Base-by-base conservation (phyloP, 2,329 filamentous ascomycete genomes). In the Pseudocercospora pini-densiflorae region DNA sequence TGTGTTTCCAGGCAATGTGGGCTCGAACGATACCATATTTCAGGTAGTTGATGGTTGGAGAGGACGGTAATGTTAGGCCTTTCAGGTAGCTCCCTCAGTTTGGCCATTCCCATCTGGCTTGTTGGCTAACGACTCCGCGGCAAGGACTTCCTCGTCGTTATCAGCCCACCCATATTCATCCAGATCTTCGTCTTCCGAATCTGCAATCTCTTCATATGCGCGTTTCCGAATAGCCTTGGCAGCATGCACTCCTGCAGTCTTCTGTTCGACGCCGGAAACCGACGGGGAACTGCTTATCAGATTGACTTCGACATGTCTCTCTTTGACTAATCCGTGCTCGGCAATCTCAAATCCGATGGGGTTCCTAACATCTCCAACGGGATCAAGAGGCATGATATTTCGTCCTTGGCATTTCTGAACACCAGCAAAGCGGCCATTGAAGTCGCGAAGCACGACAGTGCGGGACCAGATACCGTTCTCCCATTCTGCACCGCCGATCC, bases 361-460 rank as follows among this genome's bases (percentile, higher is more conserved):
- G 27, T 73, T 78, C 3, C 81, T 82, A 31, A 82, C 66, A 21
- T 76, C 79, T 23, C 78, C 78, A 23, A 78, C 77, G 53, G 82
- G 69, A 61, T 76, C 74, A 12, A 74, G 61, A n/a, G 72, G 66
- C 59, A 71, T 71, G 12, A 75, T 43, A 47, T 74, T 76, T 24
- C 79, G 75, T 27, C 82, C 81, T 68, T 79, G 78, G 47, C 75
- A 75, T 69, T 83, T 84, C 49, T 83, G 74, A 3, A 84, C 73
- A 14, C 81, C 82, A 51, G 79, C 75, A 66, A 82, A 82, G 59
- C 82, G 77, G 68, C 73, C 77, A 71, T 68, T 71, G 75, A 81
- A 94, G 80, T 97, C 92, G 73, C 91, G 86, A 78, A 95, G 97
- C 36, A 97, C 79, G 24, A 90, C 90, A 67, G 97, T 78, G 62